phyloP scores from a whole-genome alignment of 495 filamentous ascomycete genomes.

The Darksidea phi region DNA sequence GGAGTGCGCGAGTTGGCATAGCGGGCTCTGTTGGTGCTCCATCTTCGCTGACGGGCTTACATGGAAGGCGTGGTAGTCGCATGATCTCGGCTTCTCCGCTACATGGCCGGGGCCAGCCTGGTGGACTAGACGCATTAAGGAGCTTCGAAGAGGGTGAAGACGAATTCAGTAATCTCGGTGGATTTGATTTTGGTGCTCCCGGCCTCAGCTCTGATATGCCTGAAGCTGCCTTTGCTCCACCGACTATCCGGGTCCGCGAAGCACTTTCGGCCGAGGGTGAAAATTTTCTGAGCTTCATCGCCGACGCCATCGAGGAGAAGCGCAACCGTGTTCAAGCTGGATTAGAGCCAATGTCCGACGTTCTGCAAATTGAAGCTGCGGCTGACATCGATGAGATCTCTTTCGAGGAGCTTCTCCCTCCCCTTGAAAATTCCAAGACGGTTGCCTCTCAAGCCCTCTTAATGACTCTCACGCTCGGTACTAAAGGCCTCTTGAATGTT shows the following conservation, averaged over 20 bases:
- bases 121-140: constrained; percentile 46
- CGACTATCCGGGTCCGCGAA: constrained; percentile 48
- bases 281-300: constrained; percentile 62
- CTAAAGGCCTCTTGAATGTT: constrained; percentile 58
- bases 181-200: constrained; percentile 18
- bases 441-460: constrained; percentile 73
- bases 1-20: constrained; percentile 26
- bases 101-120: constrained; percentile 52
- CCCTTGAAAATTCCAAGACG: constrained; percentile 50
- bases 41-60: constrained; percentile 41
- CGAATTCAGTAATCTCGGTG: constrained; percentile 17
- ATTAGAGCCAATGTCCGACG: constrained; percentile 38
- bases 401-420: constrained; percentile 64
- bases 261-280: constrained; percentile 58
- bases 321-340: constrained; percentile 42
- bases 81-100: constrained; percentile 64
- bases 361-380: constrained; percentile 39
- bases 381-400: constrained; percentile 44
- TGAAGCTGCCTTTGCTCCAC: constrained; percentile 50
- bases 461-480: constrained; percentile 69
- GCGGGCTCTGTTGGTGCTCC: constrained; percentile 27
- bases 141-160: constrained; percentile 42
- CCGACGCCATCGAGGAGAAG: constrained; percentile 40
- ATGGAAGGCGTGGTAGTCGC: constrained; percentile 46
- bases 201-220: constrained; percentile 36